Base-by-base conservation (phyloP, 2,329 filamentous ascomycete genomes). In the Alternaria sp. region DNA sequence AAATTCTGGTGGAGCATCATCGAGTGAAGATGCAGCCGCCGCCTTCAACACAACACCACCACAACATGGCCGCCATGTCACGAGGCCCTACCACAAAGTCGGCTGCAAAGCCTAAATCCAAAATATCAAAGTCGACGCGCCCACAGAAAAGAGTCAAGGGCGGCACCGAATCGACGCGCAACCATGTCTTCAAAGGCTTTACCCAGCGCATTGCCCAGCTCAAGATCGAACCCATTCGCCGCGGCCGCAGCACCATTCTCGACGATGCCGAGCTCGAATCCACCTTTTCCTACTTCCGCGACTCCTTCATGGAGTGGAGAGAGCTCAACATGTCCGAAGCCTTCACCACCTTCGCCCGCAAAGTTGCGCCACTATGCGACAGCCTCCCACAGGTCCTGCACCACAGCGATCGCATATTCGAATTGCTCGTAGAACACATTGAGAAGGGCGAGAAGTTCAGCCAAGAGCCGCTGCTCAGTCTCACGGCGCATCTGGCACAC, bases 401-500 rank as follows among this genome's bases (percentile, higher is more conserved):
- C 81, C 91, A 96, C 77, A 90, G 96, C 79, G 86, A 91, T 66
- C 87, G 87, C 75, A 95, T 99, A 67, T 90, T 97, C 84, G 87
- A 87, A 37, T 77, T 90, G 59, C 82, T 99, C 61, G 85, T 88
- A 60, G 83, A 87, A 71, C 90, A 92, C 70, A 93, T 98, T 61
- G 86, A 88, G 52, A 86, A 86, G 69, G 88, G 89, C 60, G 92
- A 97, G 69, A 86, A 87, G 63, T 85, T 94, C 69, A 89, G 91
- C 2, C 81, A 97, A 60, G 93, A 99, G 73, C 91, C 95, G 9
- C 80, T 99, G 39, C 81, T 99, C 58, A 91, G 91, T 65, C 85
- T 99, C n/a, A 79, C 97, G 58, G 91, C 93, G 11, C 92, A 95
- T 39, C 93, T 99, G 73, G 93, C 95, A n/a, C 93, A 96, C 75